A percentile compares a stretch with the other conserved stretches of the same genome.
These are phyloP conservation scores for Pistacia vera DNA, from an alignment of 345 rosid genomes.

Conservation along the genomic window DNA sequence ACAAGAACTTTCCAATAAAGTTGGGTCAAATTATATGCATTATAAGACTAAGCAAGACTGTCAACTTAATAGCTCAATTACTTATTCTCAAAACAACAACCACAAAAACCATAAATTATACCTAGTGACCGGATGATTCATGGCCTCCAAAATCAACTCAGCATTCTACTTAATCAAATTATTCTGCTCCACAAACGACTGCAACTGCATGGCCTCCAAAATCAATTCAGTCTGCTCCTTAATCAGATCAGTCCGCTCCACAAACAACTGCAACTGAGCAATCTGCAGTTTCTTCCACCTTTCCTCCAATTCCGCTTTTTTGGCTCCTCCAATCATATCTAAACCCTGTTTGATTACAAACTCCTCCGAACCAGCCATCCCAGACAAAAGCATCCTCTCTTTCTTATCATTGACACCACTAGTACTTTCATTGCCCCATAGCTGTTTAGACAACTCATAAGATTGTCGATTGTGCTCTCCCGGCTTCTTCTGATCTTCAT, in stretches of 20 bases:
- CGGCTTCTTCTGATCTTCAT: slow-evolving; percentile 26
- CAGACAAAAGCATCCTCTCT: slow-evolving; percentile 10
- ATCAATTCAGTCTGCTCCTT: slow-evolving; percentile 32
- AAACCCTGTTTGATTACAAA: slow-evolving; percentile 21
- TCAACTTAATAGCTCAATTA: too few relatives aligned
- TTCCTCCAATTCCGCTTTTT: slow-evolving; percentile 38
- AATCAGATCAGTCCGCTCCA: slow-evolving; percentile 34
- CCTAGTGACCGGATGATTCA: too few relatives aligned
- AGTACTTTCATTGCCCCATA: slow-evolving; percentile 35
- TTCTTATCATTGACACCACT: slow-evolving; percentile 17
- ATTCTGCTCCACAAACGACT: too few relatives aligned
- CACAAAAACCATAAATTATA: too few relatives aligned
- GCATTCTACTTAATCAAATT: too few relatives aligned
- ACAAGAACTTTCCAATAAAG: too few relatives aligned
- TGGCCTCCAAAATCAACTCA: too few relatives aligned
- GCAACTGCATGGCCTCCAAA: slow-evolving; percentile 18
- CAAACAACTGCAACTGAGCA: slow-evolving; percentile 32
- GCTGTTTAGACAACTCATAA: slow-evolving; percentile 38
- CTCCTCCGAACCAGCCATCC: slow-evolving; percentile 32
- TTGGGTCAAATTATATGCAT: too few relatives aligned
- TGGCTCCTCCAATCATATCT: slow-evolving; percentile 29
- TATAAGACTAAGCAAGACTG: too few relatives aligned
- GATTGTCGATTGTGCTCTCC: slow-evolving; percentile 41
- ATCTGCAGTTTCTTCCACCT: slow-evolving; percentile 38
- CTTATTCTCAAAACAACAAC: too few relatives aligned